phyloP scores from a whole-genome alignment of 805 yeast species.

The Wickerhamomyces chambardii region DNA sequence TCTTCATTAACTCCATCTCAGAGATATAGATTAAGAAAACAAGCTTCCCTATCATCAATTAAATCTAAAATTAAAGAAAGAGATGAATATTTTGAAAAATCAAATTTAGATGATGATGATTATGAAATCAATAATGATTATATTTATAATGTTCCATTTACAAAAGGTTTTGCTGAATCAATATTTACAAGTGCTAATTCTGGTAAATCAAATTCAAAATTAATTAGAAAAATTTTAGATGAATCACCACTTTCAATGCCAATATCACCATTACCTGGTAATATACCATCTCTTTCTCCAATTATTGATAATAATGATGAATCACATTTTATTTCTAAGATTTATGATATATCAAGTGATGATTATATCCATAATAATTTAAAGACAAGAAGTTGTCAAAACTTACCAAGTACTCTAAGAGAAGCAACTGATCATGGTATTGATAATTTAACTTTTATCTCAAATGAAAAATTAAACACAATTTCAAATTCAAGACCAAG shows the following conservation, averaged over 20 bases:
- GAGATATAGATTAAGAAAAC: slow-evolving; percentile 27
- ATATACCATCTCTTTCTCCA: slow-evolving; percentile 3
- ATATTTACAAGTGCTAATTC: slow-evolving; percentile 14
- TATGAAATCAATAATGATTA: slow-evolving; percentile 28
- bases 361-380: slow-evolving; percentile 9
- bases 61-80: slow-evolving; percentile 22
- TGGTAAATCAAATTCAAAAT: slow-evolving; percentile 14
- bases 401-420: slow-evolving; percentile 26
- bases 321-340: slow-evolving; percentile 14
- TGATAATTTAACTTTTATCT: slow-evolving; percentile 53
- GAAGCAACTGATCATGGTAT: slow-evolving; percentile 30
- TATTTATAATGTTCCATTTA: slow-evolving; percentile 47
- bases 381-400: slow-evolving; percentile 3
- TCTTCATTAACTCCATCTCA: slow-evolving; percentile 31
- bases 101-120: slow-evolving; percentile 12
- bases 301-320: slow-evolving; percentile 6
- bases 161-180: slow-evolving; percentile 17
- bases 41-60: slow-evolving; percentile 23
- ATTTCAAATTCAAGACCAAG: slow-evolving; percentile 51
- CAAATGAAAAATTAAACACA: slow-evolving; percentile 22
- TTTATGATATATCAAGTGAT: slow-evolving; percentile 13
- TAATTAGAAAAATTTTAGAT: slow-evolving; percentile 13
- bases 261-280: slow-evolving; percentile 43
- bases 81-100: slow-evolving; percentile 30
- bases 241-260: slow-evolving; percentile 22